Base-by-base conservation (phyloP, 192 early-diverging fungal genomes). In the Entomortierella chlamydospora region DNA sequence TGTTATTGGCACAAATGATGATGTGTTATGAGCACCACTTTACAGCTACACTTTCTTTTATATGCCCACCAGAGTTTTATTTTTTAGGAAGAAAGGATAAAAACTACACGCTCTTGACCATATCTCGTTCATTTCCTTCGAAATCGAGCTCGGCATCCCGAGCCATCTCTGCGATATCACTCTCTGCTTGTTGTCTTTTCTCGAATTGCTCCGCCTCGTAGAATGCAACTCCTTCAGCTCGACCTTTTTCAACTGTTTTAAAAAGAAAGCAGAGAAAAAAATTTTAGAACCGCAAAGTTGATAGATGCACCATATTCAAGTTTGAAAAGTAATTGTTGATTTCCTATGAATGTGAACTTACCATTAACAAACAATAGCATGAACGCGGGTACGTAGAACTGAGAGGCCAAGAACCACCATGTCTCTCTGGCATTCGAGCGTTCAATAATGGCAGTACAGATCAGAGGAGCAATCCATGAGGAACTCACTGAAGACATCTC, bases 381-480 rank as follows among this genome's bases (percentile, higher is more conserved):
- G 22, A 57, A 11, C 8, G 67, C 74, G n/a, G 74, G 74, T 10
- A 78, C 47, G 49, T 53, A 78, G 25, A 78, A 70, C 30, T 78
- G 74, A 3, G 67, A 45, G 0, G 60, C 59, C 30, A 78, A 28
- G 56, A 78, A 78, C 42, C 50, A 55, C 74, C 74, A 78, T 0
- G 74, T 78, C 26, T 70, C 42, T 2, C 74, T 42, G 2, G 57
- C 73, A 22, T 70, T 84, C 0, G 84, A 70, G 13, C 65, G 69
- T 31, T 84, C 58, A 22, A 73, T 70, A 56, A 91, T 89, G 41
- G 81, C 83, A 3, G 80, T 87, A 22, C 87, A 86, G 33, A 91
- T 73, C 61, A 91, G 74, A 0, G 90, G 90, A 1, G 88, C 90
- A n/a, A 91, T 82, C 87, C 88, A 91, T 3, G 84, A 71, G 2